Evolutionary conservation across 805 yeast genomes (phyloP).

Genomic region (Wickerhamiella brachini): DNA sequence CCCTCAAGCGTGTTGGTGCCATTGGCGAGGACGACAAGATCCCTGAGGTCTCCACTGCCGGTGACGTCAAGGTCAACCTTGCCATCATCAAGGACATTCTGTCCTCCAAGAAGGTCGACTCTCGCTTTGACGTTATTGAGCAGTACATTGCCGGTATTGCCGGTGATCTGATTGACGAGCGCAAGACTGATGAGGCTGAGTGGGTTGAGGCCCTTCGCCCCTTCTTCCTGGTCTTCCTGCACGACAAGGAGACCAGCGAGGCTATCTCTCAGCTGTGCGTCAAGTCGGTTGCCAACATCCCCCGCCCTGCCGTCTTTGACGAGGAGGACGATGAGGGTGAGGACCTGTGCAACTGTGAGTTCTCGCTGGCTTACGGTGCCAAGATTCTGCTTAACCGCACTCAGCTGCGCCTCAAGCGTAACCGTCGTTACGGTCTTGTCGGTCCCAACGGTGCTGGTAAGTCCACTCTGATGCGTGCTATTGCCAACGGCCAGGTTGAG

Average conservation of each 20-base stretch:
- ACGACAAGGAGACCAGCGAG: constrained; percentile 82
- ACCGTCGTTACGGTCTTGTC: constrained; percentile 91
- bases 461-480: constrained; percentile 92
- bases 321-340: constrained; percentile 98
- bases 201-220: constrained; percentile 86
- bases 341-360: constrained; percentile 99
- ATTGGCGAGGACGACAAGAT: constrained; percentile 77
- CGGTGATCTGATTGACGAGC: constrained; percentile 98
- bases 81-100: constrained; percentile 65
- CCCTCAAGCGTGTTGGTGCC: constrained; percentile 98
- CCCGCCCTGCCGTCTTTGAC: constrained; percentile 79
- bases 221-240: constrained; percentile 91
- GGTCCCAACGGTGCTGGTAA: constrained; percentile 99
- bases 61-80: constrained; percentile 83
- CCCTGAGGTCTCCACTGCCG: constrained; percentile 98
- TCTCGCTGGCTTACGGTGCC: constrained; percentile 99
- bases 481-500: constrained; percentile 90
- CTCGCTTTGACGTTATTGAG: constrained; percentile 67
- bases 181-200: constrained; percentile 80
- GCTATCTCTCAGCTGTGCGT: constrained; percentile 89
- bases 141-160: constrained; percentile 89
- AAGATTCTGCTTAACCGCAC: constrained; percentile 99
- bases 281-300: constrained; percentile 95
- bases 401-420: constrained; percentile 87
- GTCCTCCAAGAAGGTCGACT: constrained; percentile 45